Evolutionary conservation across 768 basidiomycete species (phyloP).

Genomic region (Suillus cothurnatus): DNA sequence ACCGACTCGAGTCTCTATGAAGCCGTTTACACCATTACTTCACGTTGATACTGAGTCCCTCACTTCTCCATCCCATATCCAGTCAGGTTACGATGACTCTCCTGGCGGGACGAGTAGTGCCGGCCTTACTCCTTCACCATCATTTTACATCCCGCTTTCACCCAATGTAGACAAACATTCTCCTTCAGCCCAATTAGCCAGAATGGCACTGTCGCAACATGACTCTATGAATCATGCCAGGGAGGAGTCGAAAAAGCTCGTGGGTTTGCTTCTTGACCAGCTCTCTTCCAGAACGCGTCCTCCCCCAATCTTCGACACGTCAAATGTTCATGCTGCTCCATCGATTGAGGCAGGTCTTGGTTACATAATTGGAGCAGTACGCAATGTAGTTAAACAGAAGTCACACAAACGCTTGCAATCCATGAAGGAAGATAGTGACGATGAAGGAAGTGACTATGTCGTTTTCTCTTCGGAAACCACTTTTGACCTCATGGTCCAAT

Average conservation of each 20-base stretch:
- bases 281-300: conserved; percentile 60
- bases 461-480: conserved; percentile 67
- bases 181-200: conserved; percentile 22
- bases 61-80: conserved; percentile 2
- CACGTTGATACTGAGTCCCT: conserved; percentile 15
- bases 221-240: conserved; percentile 38
- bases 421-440: conserved; percentile 28
- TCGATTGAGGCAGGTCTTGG: conserved; percentile 39
- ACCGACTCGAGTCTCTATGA: neutral
- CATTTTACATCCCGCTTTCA: conserved; percentile 32
- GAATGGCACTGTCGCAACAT: conserved; percentile 27
- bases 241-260: conserved; percentile 69
- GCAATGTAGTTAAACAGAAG: conserved; percentile 43
- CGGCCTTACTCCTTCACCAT: conserved; percentile 23
- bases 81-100: neutral
- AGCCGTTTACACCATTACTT: conserved; percentile 11
- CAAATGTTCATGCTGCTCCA: conserved; percentile 31
- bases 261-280: conserved; percentile 64
- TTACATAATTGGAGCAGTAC: conserved; percentile 46
- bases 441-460: conserved; percentile 40
- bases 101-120: conserved; percentile 4
- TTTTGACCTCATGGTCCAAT: conserved; percentile 61
- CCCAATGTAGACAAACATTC: conserved; percentile 27
- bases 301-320: conserved; percentile 50
- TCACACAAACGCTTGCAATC: conserved; percentile 14